These are phyloP conservation scores for Lizonia empirigonia DNA, from an alignment of 2,329 filamentous ascomycete genomes.

Conservation along the genomic window DNA sequence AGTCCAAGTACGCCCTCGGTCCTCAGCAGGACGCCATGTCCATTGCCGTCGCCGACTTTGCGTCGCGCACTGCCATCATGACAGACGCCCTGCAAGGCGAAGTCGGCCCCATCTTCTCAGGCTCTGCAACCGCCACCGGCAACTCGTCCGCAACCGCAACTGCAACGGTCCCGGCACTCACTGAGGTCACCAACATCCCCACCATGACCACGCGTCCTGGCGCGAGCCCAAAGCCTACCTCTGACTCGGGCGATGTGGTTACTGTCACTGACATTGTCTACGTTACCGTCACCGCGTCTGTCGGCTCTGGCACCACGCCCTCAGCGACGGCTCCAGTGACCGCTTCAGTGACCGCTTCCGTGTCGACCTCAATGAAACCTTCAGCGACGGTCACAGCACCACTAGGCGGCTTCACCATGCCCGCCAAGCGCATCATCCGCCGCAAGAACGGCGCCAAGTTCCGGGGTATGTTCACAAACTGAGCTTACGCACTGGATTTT, in stretches of 20 bases:
- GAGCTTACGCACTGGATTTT: not conserved
- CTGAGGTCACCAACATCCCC: conserved; percentile 22
- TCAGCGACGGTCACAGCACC: not conserved
- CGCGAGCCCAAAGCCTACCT: conserved; percentile 11
- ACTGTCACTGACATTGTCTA: conserved; percentile 36
- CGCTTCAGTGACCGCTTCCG: not conserved
- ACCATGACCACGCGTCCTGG: conserved; percentile 24
- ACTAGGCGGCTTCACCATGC: conserved; percentile 9
- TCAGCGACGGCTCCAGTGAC: not conserved
- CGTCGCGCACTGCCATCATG: conserved; percentile 49
- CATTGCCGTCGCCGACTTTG: conserved; percentile 48
- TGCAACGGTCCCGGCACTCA: conserved; percentile 11
- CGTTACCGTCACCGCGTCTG: conserved; percentile 33
- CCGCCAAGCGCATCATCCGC: conserved; percentile 9
- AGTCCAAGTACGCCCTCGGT: conserved; percentile 31
- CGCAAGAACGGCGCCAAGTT: conserved; percentile 35
- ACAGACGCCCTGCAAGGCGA: conserved; percentile 36
- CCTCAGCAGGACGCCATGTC: conserved; percentile 52
- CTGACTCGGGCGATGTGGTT: conserved; percentile 15
- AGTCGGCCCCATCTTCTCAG: conserved; percentile 33
- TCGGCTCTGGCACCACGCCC: not conserved
- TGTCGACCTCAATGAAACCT: not conserved
- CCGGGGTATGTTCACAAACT: conserved; percentile 20
- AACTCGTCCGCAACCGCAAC: conserved; percentile 12
- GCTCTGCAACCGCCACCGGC: conserved; percentile 16